A percentile compares a stretch with the other conserved stretches of the same genome.
These are phyloP conservation scores for Euphorbia pulcherrima DNA, from an alignment of 345 rosid species.

Conservation along the genomic window DNA sequence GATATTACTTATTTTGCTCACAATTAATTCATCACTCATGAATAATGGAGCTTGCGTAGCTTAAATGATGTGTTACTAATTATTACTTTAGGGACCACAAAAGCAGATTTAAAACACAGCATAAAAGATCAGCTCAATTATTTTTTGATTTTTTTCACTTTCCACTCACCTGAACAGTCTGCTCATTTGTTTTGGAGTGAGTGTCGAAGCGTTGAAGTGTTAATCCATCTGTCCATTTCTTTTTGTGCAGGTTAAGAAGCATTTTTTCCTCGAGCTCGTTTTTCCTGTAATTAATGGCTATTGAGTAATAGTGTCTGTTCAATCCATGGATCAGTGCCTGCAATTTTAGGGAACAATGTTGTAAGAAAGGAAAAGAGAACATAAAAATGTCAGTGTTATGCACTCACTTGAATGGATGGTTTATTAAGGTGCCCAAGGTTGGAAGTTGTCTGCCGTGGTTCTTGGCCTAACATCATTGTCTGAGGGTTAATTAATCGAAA, in stretches of 20 bases:
- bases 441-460: constrained; percentile 95
- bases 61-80: neutral
- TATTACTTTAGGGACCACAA: neutral
- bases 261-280: constrained; percentile 97
- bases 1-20: neutral
- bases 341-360: constrained; percentile 10
- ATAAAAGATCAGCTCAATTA: neutral
- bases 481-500: constrained; percentile 95
- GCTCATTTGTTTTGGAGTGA: constrained; percentile 64
- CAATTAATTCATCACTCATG: no score
- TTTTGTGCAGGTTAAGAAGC: constrained; percentile 95
- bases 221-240: constrained; percentile 99
- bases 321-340: constrained; percentile 98
- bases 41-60: neutral
- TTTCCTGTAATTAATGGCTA: constrained; percentile 95
- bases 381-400: constrained; percentile 4
- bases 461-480: constrained; percentile 99
- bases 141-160: constrained; percentile 8
- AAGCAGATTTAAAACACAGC: neutral
- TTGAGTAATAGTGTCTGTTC: constrained; percentile 96
- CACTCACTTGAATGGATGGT: constrained; percentile 88
- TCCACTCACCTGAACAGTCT: constrained; percentile 58
- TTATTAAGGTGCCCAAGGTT: constrained; percentile 97
- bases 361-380: neutral
- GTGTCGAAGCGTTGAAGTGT: constrained; percentile 79